Percentiles rank a stretch among this genome's conserved stretches.
Conservation (phyloP, 1,284 basidiomycete species). For the Pyrrhoderma lamaoense region DNA sequence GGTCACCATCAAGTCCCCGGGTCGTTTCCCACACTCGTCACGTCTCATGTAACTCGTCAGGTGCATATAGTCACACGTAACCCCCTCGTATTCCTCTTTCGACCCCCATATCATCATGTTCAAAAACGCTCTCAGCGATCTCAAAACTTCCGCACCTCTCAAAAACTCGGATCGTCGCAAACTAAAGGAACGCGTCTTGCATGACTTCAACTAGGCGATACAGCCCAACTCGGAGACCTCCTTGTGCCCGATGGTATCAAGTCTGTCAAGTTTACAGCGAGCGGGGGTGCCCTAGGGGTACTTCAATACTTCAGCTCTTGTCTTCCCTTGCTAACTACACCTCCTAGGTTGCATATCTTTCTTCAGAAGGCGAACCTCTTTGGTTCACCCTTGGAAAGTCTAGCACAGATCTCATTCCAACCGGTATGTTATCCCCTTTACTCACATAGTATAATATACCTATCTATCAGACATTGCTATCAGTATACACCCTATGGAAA, state of each 20-base stretch:
- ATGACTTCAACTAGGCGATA: slow-evolving; percentile 26
- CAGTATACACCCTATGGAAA: slow-evolving; percentile 73
- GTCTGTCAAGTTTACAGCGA: slow-evolving; percentile 57
- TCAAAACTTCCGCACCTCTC: slow-evolving; percentile 66
- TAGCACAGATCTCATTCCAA: slow-evolving; percentile 58
- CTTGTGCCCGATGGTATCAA: slow-evolving; percentile 67
- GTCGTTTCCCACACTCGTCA: slow-evolving; percentile 1
- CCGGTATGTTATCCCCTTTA: slow-evolving; percentile 37
- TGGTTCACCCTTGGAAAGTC: slow-evolving; percentile 76
- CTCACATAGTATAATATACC: background rate
- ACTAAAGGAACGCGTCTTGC: slow-evolving; percentile 50
- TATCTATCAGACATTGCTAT: background rate
- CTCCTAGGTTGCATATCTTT: slow-evolving; percentile 53
- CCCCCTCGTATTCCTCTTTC: no score
- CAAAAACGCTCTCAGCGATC: slow-evolving; percentile 60
- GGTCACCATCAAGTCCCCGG: background rate
- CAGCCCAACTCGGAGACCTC: slow-evolving; percentile 38
- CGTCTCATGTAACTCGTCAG: no score
- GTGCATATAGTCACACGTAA: no score
- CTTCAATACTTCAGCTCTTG: slow-evolving; percentile 2
- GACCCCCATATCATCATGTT: slow-evolving; percentile 54
- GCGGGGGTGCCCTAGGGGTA: slow-evolving; percentile 57
- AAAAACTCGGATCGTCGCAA: slow-evolving; percentile 64
- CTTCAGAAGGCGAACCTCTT: slow-evolving; percentile 65
- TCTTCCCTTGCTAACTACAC: slow-evolving; percentile 4